Base-by-base conservation (phyloP, 768 basidiomycete species). In the Pleurotus sapidus region DNA sequence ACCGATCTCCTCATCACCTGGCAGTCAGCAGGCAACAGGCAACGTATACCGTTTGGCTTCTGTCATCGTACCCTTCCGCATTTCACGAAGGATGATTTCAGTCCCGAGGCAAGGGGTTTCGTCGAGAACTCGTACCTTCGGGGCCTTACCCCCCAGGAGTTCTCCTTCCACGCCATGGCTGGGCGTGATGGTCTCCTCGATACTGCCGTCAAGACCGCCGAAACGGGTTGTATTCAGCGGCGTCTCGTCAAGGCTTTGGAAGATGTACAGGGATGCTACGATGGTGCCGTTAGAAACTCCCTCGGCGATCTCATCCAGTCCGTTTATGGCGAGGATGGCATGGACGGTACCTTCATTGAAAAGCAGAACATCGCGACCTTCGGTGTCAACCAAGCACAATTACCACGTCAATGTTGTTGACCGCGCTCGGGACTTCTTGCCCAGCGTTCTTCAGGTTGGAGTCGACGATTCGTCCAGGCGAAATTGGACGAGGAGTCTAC, bases 91-190 rank as follows among this genome's bases (percentile, higher is more conserved):
- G 97, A 98, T 65, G 96, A 98, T 71, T 98, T 95, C 77, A 93
- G 93, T 67, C 95, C 97, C 2, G 96, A 98, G 67, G 91, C 97
- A 99, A 99, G 70, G n/a, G n/a, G n/a, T n/a, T n/a, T n/a, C n/a
- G n/a, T n/a, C n/a, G n/a, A n/a, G n/a, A n/a, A n/a, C n/a, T 98
- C 97, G 18, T 98, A 98, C 66, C 79, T 98, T 34, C 89, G 95
- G 56, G 95, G 97, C 20, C 70, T 99, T 59, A 98, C 95, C 2
- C 96, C 97, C 0, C 95, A 98, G 62, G 97, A 99, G 68, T 99
- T 93, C 80, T 98, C 98, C 82, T 98, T 99, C 86, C 97, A 99
- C 72, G 97, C 97, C 57, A 98, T 98, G 96, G 96, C 96, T 65
- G 96, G 97, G 73, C 92, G 97, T 64, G 97, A 98, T 74, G 97